A percentile compares a stretch with the other conserved stretches of the same genome.
Evolutionary conservation across 2,329 filamentous ascomycete genomes (phyloP).

Genomic region (Saccharata proteae): DNA sequence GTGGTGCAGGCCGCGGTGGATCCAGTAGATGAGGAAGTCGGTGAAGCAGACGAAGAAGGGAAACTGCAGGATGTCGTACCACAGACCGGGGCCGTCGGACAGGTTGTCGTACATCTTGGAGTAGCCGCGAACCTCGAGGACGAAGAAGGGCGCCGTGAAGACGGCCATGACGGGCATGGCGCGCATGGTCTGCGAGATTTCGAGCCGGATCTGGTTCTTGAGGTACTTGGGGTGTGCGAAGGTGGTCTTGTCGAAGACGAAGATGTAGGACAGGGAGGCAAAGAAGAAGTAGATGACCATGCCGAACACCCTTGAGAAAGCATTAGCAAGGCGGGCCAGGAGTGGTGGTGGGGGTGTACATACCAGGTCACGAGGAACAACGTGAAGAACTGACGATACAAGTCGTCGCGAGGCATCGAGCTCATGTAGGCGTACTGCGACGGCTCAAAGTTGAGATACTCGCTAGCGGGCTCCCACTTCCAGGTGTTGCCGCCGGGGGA

Average conservation of each 20-base stretch:
- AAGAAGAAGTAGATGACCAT: constrained; percentile 74
- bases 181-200: constrained; percentile 67
- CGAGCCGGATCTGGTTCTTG: constrained; percentile 79
- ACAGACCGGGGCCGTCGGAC: constrained; percentile 59
- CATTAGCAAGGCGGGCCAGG: too few species aligned
- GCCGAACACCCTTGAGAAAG: constrained; percentile 61
- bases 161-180: constrained; percentile 75
- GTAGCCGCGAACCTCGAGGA: constrained; percentile 72
- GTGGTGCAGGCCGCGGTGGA: constrained; percentile 76
- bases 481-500: constrained; percentile 35
- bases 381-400: constrained; percentile 59
- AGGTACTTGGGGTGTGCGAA: constrained; percentile 87
- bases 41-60: constrained; percentile 81
- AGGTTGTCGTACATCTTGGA: constrained; percentile 78
- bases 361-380: constrained; percentile 83
- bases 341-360: constrained; percentile 10
- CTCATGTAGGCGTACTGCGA: constrained; percentile 69
- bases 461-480: constrained; percentile 61
- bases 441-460: constrained; percentile 58
- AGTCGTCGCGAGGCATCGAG: constrained; percentile 63
- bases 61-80: constrained; percentile 75
- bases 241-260: constrained; percentile 85
- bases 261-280: constrained; percentile 69
- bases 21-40: constrained; percentile 84
- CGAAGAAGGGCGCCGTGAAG: constrained; percentile 69